Base-by-base conservation (phyloP, 306 rosid species). In the Mimosa bimucronata region DNA sequence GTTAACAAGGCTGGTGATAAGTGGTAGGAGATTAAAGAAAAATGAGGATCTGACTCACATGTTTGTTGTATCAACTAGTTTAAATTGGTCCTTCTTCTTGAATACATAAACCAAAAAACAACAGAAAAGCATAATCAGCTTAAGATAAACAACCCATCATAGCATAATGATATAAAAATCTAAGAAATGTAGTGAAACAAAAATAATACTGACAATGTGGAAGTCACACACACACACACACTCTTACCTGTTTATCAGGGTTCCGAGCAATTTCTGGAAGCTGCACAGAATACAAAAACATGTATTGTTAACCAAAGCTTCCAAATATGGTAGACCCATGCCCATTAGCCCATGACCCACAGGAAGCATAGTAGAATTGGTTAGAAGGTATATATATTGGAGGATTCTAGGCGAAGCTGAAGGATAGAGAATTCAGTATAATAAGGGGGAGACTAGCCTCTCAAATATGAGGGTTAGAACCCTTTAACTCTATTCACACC, bases 11-110 rank as follows among this genome's bases (percentile, higher is more conserved):
- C 38, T 69, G 18, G 25, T 29, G 73, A 81, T 80, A 12, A 79
- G 77, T 13, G 34, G 79, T 16, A 44, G 72, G 71, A 40, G 46
- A 81, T 12, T n/a, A 42, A 38, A 74, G 19, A 69, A 70, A 48
- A 81, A 75, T 29, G 23, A 23, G 76, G 57, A 38, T n/a, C 69
- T 74, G 72, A 89, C 97, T 89, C 73, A 93, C 97, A 83, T 82
- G 88, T 75, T 88, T 40, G 86, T 82, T 66, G 92, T 88, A 82
- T 93, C 89, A 41, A 87, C 37, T 68, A 93, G 88, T 85, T 91
- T 91, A 89, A 84, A 89, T 30, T 77, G 77, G 55, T 80, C 90
- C 81, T 18, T 83, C 66, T 66, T 83, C 94, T 92, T 80, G 80
- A 77, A 81, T 76, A 70, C 40, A 71, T 66, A 61, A 77, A 72